These are phyloP conservation scores for Didymella pomorum DNA, from an alignment of 2,329 filamentous ascomycete genomes.

Conservation along the genomic window DNA sequence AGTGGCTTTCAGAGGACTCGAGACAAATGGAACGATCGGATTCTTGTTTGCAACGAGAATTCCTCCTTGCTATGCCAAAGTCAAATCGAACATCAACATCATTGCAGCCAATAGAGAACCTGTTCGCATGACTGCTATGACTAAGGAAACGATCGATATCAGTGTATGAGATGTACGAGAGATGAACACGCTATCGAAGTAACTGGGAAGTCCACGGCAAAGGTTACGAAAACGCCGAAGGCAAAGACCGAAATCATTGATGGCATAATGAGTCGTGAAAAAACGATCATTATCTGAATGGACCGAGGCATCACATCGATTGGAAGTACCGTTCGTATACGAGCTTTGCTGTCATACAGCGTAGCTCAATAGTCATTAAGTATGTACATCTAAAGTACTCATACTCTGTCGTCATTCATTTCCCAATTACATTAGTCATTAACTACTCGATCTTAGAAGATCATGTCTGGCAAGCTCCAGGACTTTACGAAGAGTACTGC, in stretches of 20 bases:
- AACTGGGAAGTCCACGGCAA: constrained; percentile 68
- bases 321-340: constrained; percentile 36
- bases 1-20: background rate
- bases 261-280: constrained; percentile 67
- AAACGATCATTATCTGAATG: constrained; percentile 55
- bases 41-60: no score
- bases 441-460: constrained; percentile 12
- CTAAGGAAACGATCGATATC: background rate
- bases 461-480: constrained; percentile 7
- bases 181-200: constrained; percentile 72
- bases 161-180: constrained; percentile 57
- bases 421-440: constrained; percentile 19
- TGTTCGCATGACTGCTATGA: no score
- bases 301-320: constrained; percentile 26
- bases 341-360: constrained; percentile 33
- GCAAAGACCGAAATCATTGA: constrained; percentile 66
- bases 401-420: background rate
- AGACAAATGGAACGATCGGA: no score
- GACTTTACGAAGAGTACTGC: constrained; percentile 42
- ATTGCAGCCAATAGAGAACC: background rate
- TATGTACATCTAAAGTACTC: constrained; percentile 14
- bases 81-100: background rate
- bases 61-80: no score
- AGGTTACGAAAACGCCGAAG: constrained; percentile 68
- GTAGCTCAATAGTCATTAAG: constrained; percentile 17